Percentiles rank a stretch among this genome's conserved stretches.
phyloP scores from a whole-genome alignment of 1,284 basidiomycete species.

The Apiotrichum akiyoshidainum region DNA sequence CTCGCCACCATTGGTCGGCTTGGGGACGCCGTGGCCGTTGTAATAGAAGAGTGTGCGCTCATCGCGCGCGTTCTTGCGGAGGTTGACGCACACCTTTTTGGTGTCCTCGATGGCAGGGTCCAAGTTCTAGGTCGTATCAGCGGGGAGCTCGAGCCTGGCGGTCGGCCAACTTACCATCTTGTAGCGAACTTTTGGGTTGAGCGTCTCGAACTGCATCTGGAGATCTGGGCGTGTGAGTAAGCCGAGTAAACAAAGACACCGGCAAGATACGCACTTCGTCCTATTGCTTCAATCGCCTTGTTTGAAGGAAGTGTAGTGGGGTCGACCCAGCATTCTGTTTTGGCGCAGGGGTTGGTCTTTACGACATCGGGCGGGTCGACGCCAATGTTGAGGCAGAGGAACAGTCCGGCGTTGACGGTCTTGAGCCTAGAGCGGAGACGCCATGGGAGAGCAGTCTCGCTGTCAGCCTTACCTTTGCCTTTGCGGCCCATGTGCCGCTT shows the following conservation, averaged over 20 bases:
- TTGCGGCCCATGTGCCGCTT: constrained; percentile 45
- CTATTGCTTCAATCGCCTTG: constrained; percentile 64
- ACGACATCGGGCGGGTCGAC: constrained; percentile 96
- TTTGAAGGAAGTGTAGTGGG: constrained; percentile 81
- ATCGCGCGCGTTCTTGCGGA: constrained; percentile 85
- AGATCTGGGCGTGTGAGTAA: constrained; percentile 55
- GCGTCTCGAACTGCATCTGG: constrained; percentile 92
- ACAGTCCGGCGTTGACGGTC: constrained; percentile 88
- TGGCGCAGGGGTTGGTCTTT: constrained; percentile 94
- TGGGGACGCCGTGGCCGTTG: constrained; percentile 97
- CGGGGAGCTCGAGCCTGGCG: neutral
- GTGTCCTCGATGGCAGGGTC: constrained; percentile 95
- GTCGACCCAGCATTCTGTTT: constrained; percentile 96
- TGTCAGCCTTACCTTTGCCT: constrained; percentile 35
- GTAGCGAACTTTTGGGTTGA: constrained; percentile 78
- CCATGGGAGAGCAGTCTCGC: constrained; percentile 57
- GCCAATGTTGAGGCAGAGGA: constrained; percentile 94
- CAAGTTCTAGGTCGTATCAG: constrained; percentile 58
- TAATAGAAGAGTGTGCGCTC: constrained; percentile 97
- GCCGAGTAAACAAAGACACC: neutral
- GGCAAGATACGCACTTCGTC: constrained; percentile 37
- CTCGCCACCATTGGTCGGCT: constrained; percentile 92
- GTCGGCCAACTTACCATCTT: constrained; percentile 58
- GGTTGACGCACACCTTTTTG: constrained; percentile 78
- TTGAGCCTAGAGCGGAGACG: constrained; percentile 77